Evolutionary conservation across 768 basidiomycete genomes (phyloP).

Genomic region (Crucibulum laeve): DNA sequence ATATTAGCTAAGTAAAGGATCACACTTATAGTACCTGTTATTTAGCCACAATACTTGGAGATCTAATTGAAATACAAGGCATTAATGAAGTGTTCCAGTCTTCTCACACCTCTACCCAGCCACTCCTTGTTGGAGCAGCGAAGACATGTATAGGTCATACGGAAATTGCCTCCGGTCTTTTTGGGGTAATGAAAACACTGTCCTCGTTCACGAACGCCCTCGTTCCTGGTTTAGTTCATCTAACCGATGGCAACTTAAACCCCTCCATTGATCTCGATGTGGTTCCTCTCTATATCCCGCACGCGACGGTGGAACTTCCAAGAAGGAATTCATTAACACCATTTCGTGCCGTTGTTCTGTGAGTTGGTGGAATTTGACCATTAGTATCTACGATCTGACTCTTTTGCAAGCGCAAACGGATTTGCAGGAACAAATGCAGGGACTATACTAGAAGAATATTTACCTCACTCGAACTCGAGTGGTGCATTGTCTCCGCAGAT

Average conservation of each 20-base stretch:
- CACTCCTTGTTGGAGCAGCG: constrained; percentile 27
- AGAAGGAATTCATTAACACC: constrained; percentile 12
- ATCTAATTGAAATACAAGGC: constrained; percentile 30
- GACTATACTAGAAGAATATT: constrained; percentile 26
- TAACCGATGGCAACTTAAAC: constrained; percentile 24
- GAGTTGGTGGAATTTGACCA: constrained; percentile 3
- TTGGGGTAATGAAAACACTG: constrained; percentile 25
- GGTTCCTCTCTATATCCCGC: constrained; percentile 25
- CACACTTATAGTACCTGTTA: background rate
- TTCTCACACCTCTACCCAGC: constrained; percentile 22
- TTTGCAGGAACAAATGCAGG: constrained; percentile 32
- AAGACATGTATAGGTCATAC: constrained; percentile 31
- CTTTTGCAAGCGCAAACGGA: constrained; percentile 23
- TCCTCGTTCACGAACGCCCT: constrained; percentile 17
- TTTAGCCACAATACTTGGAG: constrained; percentile 27
- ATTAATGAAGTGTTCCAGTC: constrained; percentile 28
- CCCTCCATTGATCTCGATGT: constrained; percentile 24
- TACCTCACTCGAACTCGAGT: constrained; percentile 12
- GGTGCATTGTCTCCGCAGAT: constrained; percentile 9
- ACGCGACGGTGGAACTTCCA: constrained; percentile 10
- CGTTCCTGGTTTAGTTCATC: constrained; percentile 27
- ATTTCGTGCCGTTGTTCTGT: constrained; percentile 25
- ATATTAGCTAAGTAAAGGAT: background rate
- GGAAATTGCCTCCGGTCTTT: constrained; percentile 25
- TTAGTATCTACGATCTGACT: constrained; percentile 2